Conservation (phyloP, 1,284 basidiomycete genomes). For the Phylloporus gajari region DNA sequence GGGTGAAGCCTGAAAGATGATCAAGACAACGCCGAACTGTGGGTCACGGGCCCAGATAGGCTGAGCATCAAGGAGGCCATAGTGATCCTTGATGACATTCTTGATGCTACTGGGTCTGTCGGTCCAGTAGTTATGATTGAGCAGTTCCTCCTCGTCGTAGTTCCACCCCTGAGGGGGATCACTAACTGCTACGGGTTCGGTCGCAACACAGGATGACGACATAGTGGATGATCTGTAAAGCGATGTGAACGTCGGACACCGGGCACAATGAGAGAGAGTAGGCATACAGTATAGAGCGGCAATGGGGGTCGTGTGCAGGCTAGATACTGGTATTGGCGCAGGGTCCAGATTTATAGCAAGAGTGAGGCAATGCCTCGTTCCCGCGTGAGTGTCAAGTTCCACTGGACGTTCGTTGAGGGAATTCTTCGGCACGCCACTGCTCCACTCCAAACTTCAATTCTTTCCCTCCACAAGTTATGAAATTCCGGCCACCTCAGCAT, state of each 20-base stretch:
- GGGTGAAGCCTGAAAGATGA: conserved; percentile 5
- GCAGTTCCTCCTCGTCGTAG: background rate
- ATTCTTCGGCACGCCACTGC: background rate
- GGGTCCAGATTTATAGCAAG: background rate
- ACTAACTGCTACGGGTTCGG: background rate
- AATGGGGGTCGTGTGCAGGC: background rate
- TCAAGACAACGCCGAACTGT: conserved; percentile 6
- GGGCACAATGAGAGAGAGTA: background rate
- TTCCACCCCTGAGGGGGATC: conserved; percentile 2
- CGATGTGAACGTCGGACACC: background rate
- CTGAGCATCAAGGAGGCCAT: conserved; percentile 5
- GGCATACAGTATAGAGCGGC: background rate
- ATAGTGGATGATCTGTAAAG: background rate
- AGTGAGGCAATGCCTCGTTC: background rate
- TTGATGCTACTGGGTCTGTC: conserved; percentile 1
- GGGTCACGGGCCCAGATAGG: conserved; percentile 3
- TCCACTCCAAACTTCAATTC: background rate
- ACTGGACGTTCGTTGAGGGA: background rate
- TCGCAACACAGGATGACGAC: background rate
- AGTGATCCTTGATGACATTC: background rate
- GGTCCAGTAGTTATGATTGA: background rate
- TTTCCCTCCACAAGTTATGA: background rate
- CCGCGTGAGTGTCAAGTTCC: background rate
- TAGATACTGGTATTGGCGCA: background rate
- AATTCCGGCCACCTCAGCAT: background rate